Percentiles rank a stretch among this genome's conserved stretches.
phyloP scores from a whole-genome alignment of 2,329 filamentous ascomycete genomes.

The Sphaerulina vaccinii region DNA sequence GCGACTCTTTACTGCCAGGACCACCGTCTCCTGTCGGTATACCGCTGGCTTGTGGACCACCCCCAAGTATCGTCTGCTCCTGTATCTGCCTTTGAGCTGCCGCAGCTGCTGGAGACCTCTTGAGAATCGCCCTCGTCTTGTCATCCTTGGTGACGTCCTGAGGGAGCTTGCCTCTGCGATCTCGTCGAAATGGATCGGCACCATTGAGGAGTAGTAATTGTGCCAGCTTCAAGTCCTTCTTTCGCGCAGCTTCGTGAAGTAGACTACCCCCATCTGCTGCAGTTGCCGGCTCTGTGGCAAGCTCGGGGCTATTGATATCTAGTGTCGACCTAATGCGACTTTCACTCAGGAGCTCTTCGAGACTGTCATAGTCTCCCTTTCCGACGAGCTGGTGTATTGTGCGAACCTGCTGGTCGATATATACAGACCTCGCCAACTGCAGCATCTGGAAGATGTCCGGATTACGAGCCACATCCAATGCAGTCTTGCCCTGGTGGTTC shows the following conservation, averaged over 20 bases:
- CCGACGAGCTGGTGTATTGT: constrained; percentile 78
- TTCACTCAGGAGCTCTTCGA: constrained; percentile 81
- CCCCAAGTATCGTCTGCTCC: constrained; percentile 91
- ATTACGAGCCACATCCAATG: constrained; percentile 84
- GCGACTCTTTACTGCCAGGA: constrained; percentile 75
- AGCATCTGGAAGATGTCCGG: constrained; percentile 95
- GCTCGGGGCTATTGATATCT: constrained; percentile 88
- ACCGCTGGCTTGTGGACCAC: constrained; percentile 50
- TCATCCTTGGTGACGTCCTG: constrained; percentile 98
- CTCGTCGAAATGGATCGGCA: constrained; percentile 90
- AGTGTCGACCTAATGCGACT: constrained; percentile 79
- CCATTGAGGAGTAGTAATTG: constrained; percentile 89
- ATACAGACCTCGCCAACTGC: constrained; percentile 84
- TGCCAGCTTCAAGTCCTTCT: constrained; percentile 81
- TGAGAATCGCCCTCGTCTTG: constrained; percentile 79
- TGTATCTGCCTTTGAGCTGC: constrained; percentile 94
- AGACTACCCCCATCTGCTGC: constrained; percentile 84
- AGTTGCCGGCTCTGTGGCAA: constrained; percentile 76
- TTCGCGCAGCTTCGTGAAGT: constrained; percentile 87
- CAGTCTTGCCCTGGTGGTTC: constrained; percentile 80
- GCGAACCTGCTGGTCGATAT: constrained; percentile 80
- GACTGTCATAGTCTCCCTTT: constrained; percentile 68
- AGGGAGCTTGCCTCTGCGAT: constrained; percentile 91
- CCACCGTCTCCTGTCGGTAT: constrained; percentile 47
- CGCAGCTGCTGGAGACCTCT: constrained; percentile 89